phyloP scores from a whole-genome alignment of 768 basidiomycete species.

The Lactarius trivialis region DNA sequence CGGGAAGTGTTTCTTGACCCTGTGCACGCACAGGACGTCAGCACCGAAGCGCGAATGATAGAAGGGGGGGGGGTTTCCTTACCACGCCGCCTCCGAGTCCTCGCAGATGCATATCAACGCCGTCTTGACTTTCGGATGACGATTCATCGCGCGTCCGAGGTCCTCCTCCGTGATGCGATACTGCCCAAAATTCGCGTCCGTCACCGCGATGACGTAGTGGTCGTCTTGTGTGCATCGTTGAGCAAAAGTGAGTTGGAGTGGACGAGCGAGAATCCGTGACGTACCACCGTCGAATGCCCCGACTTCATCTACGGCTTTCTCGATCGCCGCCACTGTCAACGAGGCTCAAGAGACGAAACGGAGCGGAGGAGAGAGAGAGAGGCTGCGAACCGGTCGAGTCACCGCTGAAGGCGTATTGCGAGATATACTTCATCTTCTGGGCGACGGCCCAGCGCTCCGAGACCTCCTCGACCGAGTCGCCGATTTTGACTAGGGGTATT shows the following conservation, averaged over 20 bases:
- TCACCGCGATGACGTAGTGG: slow-evolving; percentile 66
- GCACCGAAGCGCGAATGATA: neutral
- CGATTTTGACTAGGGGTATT: slow-evolving; percentile 44
- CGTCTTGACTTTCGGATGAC: slow-evolving; percentile 57
- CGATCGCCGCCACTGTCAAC: slow-evolving; percentile 52
- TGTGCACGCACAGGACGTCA: slow-evolving; percentile 23
- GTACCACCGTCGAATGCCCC: slow-evolving; percentile 55
- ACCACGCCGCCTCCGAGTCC: slow-evolving; percentile 61
- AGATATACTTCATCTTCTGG: slow-evolving; percentile 63
- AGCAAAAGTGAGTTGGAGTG: neutral
- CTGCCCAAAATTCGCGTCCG: slow-evolving; percentile 63
- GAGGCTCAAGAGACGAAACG: slow-evolving; percentile 10
- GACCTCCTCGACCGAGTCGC: slow-evolving; percentile 45
- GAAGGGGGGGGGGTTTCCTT: slow-evolving; percentile 22
- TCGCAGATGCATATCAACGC: slow-evolving; percentile 65
- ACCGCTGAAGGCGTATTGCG: slow-evolving; percentile 63
- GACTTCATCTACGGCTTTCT: slow-evolving; percentile 55
- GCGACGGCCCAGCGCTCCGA: slow-evolving; percentile 58
- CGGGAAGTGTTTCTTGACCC: slow-evolving; percentile 57
- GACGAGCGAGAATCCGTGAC: slow-evolving; percentile 12
- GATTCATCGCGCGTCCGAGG: slow-evolving; percentile 49
- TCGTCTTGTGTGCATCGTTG: slow-evolving; percentile 42
- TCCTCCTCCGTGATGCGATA: slow-evolving; percentile 58
- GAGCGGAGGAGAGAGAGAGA: neutral
- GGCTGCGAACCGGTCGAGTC: slow-evolving; percentile 49